Evolutionary conservation across 306 rosid genomes (phyloP), one percentile per base, ranked within the genome.

Genomic region (Pterocarpus macrocarpus): DNA sequence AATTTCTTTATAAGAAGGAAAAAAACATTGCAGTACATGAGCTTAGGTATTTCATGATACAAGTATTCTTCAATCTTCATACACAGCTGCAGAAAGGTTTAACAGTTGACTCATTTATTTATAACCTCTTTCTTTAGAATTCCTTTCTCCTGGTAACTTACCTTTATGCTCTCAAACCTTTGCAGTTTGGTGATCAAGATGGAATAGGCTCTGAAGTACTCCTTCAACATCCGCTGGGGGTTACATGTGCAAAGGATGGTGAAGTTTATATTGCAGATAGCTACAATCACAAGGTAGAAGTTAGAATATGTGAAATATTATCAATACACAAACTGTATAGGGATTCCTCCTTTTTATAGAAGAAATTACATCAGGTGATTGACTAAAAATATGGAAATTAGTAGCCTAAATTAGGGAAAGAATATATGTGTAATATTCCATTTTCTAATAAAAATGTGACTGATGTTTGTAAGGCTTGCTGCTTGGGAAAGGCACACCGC

Each of bases 181-280:
- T 76, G 72, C 87, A 95, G 99, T 95, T 95, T 80, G 99, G 99
- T 59, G 99, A 95, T 87, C 97, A 91, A 34, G 99, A 95, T 88
- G 99, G 99, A 79, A 65, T 83, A 71, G 97, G 95, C 73, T 88
- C 93, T 67, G 97, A 91, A 85, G 90, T 91, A 68, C 99, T 93
- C 76, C 94, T 95, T 86, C 99, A 95, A 84, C 99, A 95, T 88
- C 99, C 99, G 17, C 77, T 94, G 66, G 98, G 94, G 2, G 87
- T 92, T 83, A 65, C 87, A 72, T 87, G 95, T 78, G 88, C 92
- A 69, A 89, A 81, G 72, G 86, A 82, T 81, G 92, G 97, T 57
- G 86, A 88, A 88, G 83, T 90, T 72, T 90, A 90, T 84, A 77
- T 95, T 41, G 87, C 97, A 4, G 97, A 93, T 82, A 95, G 99